These are phyloP conservation scores for Gossypium mustelinum DNA, from an alignment of 345 rosid genomes.

Conservation along the genomic window DNA sequence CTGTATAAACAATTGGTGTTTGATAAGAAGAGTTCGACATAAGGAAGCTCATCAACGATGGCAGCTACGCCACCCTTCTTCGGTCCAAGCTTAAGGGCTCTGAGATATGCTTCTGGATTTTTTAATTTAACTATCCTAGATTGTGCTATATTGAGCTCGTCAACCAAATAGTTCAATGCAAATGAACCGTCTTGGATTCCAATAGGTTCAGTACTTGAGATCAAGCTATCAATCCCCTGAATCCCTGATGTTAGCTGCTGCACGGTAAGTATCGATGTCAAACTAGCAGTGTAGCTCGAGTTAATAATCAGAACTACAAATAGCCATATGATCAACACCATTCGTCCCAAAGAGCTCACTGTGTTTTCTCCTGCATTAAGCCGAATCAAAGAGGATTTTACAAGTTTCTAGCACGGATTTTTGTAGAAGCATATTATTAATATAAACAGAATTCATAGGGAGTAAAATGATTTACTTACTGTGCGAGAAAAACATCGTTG, in stretches of 20 bases:
- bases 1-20: conserved; percentile 57
- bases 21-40: conserved; percentile 72
- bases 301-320: conserved; percentile 90
- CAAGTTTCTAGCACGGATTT: background rate
- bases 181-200: conserved; percentile 92
- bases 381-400: conserved; percentile 13
- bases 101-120: conserved; percentile 43
- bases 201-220: conserved; percentile 57
- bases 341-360: conserved; percentile 70
- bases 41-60: conserved; percentile 89
- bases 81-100: conserved; percentile 60
- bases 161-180: conserved; percentile 61
- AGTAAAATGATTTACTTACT: conserved; percentile 44
- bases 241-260: conserved; percentile 79
- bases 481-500: conserved; percentile 97
- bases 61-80: conserved; percentile 75
- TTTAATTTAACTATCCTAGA: conserved; percentile 59
- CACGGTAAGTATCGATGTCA: conserved; percentile 90
- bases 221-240: conserved; percentile 71
- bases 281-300: conserved; percentile 95
- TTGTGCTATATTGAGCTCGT: conserved; percentile 71
- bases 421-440: background rate
- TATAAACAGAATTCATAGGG: background rate
- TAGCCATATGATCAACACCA: conserved; percentile 86
- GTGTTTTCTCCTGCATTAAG: conserved; percentile 79